Evolutionary conservation across 2,329 filamentous ascomycete genomes (phyloP).

Genomic region (Pyrenophora tritici-repentis): DNA sequence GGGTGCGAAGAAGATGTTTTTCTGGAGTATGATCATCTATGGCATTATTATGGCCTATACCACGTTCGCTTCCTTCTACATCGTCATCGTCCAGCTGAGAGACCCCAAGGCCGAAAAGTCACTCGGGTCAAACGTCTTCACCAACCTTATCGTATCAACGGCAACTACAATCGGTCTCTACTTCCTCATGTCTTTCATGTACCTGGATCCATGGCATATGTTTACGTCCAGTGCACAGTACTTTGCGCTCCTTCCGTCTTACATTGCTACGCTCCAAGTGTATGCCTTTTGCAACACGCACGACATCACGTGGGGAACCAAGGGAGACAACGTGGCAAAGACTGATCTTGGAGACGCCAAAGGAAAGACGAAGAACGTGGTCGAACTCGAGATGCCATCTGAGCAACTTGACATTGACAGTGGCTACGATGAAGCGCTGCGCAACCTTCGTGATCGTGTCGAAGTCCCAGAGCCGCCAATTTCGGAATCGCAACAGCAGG

Average conservation of each 20-base stretch:
- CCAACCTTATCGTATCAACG: conserved; percentile 90
- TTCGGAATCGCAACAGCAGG: conserved; percentile 83
- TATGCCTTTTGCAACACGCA: conserved; percentile 99
- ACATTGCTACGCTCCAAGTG: conserved; percentile 96
- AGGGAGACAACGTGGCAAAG: conserved; percentile 93
- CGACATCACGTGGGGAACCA: conserved; percentile 98
- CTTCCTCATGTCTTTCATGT: conserved; percentile 94
- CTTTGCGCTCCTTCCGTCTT: conserved; percentile 86
- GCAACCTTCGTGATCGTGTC: conserved; percentile 90
- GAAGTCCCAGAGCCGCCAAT: conserved; percentile 69
- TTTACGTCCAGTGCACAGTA: conserved; percentile 91
- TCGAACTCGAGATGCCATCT: conserved; percentile 95
- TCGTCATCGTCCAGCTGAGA: conserved; percentile 80
- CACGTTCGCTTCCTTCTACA: conserved; percentile 84
- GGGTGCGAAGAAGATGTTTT: conserved; percentile 88
- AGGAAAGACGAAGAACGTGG: conserved; percentile 72
- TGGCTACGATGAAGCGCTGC: conserved; percentile 94
- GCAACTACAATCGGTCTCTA: conserved; percentile 89
- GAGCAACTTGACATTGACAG: conserved; percentile 98
- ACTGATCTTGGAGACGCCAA: conserved; percentile 90
- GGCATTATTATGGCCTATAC: conserved; percentile 95
- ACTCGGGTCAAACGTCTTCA: conserved; percentile 88
- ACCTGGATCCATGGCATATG: conserved; percentile 99
- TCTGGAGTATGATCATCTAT: conserved; percentile 88
- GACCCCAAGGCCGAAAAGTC: conserved; percentile 55